A percentile compares a stretch with the other conserved stretches of the same genome.
phyloP scores from a whole-genome alignment of 2,329 filamentous ascomycete species.

The Fusarium drepaniforme region DNA sequence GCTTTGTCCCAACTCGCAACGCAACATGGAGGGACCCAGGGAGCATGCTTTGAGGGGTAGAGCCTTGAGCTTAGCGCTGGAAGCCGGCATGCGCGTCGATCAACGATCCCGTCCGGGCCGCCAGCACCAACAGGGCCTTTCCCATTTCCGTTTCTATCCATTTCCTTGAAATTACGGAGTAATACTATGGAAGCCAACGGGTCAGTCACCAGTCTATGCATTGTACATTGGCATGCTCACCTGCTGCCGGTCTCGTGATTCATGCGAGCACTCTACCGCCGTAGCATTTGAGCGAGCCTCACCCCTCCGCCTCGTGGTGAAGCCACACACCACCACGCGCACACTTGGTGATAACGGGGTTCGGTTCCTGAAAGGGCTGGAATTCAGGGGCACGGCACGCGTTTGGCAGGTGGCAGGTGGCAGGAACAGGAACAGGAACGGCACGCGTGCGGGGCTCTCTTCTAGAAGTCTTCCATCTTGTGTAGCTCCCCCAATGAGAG shows the following conservation, averaged over 20 bases:
- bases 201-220: neutral
- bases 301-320: neutral
- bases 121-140: conserved; percentile 30
- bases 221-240: conserved; percentile 2
- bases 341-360: neutral
- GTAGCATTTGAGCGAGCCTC: neutral
- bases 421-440: conserved; percentile 23
- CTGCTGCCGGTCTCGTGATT: neutral
- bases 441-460: conserved; percentile 38
- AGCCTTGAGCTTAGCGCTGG: conserved; percentile 36
- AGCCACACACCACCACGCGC: neutral
- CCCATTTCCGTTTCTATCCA: conserved; percentile 17
- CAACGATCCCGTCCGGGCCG: conserved; percentile 44
- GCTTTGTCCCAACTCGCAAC: neutral
- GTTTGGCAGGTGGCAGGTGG: conserved; percentile 23
- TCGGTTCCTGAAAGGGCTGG: conserved; percentile 6
- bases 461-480: conserved; percentile 44
- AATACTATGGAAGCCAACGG: neutral
- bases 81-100: conserved; percentile 38
- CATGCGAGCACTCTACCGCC: neutral
- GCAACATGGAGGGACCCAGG: neutral
- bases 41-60: conserved; percentile 11
- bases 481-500: conserved; percentile 29
- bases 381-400: conserved; percentile 20
- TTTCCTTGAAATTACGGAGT: neutral